phyloP scores from a whole-genome alignment of 768 basidiomycete species.

The Pholiota microspora region DNA sequence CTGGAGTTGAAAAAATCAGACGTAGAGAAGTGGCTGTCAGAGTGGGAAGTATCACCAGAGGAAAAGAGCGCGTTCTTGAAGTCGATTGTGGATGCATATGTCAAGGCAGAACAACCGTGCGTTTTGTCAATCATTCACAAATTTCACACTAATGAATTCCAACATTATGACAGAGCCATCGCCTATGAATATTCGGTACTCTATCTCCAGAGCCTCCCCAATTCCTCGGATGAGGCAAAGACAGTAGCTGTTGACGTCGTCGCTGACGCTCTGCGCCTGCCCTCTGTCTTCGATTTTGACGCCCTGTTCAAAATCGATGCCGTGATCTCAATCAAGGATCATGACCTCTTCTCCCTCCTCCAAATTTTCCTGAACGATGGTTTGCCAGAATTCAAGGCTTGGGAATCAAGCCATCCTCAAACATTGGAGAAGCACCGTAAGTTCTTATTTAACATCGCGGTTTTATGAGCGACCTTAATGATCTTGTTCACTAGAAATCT shows the following conservation, averaged over 20 bases:
- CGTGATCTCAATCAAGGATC: conserved; percentile 60
- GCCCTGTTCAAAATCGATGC: conserved; percentile 74
- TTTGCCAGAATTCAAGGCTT: conserved; percentile 57
- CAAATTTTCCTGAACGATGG: conserved; percentile 71
- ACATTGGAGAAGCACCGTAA: conserved; percentile 58
- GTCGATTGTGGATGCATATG: conserved; percentile 55
- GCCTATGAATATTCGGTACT: conserved; percentile 66
- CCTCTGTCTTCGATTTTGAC: conserved; percentile 78
- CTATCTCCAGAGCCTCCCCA: conserved; percentile 59
- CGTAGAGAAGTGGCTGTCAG: conserved; percentile 75
- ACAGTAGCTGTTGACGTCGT: conserved; percentile 60
- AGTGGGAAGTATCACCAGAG: conserved; percentile 66
- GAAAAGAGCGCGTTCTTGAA: conserved; percentile 69
- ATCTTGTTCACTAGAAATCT: conserved; percentile 5
- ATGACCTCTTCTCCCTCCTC: conserved; percentile 73
- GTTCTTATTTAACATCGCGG: no score
- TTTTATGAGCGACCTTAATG: neutral
- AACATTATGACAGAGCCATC: conserved; percentile 39
- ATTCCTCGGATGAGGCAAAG: conserved; percentile 49
- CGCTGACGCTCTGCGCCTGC: conserved; percentile 61
- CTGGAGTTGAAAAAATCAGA: conserved; percentile 58
- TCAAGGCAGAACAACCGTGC: conserved; percentile 58
- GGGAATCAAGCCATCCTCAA: conserved; percentile 50
- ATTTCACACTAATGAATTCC: neutral
- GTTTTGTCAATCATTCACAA: conserved; percentile 24